phyloP scores from a whole-genome alignment of 2,329 filamentous ascomycete species.

The Helotiales sp. region DNA sequence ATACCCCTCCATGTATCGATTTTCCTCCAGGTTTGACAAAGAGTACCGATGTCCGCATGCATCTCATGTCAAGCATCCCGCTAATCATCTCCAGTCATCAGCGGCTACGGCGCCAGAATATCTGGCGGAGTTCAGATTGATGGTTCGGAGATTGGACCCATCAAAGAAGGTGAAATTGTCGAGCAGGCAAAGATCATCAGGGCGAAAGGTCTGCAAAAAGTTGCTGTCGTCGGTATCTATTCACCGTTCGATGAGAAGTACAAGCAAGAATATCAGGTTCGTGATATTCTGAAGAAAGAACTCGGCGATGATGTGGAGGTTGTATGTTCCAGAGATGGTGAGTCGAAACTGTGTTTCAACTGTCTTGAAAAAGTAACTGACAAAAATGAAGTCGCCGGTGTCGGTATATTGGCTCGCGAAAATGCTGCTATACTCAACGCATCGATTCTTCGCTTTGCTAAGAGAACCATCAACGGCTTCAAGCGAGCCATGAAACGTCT shows the following conservation, averaged over 20 bases:
- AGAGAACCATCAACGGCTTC: conserved; percentile 59
- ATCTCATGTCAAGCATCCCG: too few relatives aligned
- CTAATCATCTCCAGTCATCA: too few relatives aligned
- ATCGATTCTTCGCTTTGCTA: conserved; percentile 60
- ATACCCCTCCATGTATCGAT: conserved; percentile 8
- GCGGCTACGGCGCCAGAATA: background rate
- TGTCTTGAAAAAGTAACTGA: background rate
- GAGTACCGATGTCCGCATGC: background rate
- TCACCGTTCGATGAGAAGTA: conserved; percentile 9
- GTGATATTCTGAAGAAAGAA: background rate
- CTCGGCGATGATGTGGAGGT: background rate
- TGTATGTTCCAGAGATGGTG: conserved; percentile 9
- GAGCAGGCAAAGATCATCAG: conserved; percentile 4
- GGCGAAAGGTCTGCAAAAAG: background rate
- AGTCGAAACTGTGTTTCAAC: background rate
- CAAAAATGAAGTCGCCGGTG: background rate
- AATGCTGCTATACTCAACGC: conserved; percentile 68
- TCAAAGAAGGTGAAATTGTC: conserved; percentile 5
- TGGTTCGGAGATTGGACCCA: conserved; percentile 8
- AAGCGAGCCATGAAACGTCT: conserved; percentile 54
- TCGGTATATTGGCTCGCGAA: conserved; percentile 44
- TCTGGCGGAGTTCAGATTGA: conserved; percentile 14
- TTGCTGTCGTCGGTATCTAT: conserved; percentile 5
- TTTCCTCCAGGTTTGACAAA: conserved; percentile 18
- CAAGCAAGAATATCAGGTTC: conserved; percentile 2